Conservation (phyloP, 106 monocot species). For the Allium cepa region DNA sequence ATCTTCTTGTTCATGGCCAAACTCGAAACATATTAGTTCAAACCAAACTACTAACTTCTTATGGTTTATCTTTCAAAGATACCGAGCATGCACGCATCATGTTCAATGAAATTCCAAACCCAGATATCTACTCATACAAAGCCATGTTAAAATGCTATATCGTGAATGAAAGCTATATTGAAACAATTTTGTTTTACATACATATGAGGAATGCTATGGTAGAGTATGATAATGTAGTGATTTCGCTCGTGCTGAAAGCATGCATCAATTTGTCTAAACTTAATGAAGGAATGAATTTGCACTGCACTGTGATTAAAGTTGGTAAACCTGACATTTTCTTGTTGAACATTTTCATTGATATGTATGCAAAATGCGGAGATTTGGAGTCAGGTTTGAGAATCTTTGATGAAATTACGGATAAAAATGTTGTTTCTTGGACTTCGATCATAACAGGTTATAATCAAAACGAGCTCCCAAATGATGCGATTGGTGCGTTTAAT, state of each 20-base stretch:
- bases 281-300: constrained; percentile 41
- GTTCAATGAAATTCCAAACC: constrained; percentile 14
- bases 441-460: constrained; percentile 41
- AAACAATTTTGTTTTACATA: constrained; percentile 22
- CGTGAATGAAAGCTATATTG: constrained; percentile 8
- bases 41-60: constrained; percentile 13
- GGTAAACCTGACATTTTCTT: constrained; percentile 43
- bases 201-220: constrained; percentile 2
- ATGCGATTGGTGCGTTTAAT: constrained; percentile 47
- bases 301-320: constrained; percentile 29
- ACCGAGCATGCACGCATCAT: background rate
- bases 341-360: constrained; percentile 37
- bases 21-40: constrained; percentile 8
- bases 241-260: constrained; percentile 43
- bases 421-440: constrained; percentile 56
- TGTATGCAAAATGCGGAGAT: constrained; percentile 52
- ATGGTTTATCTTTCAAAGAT: constrained; percentile 2
- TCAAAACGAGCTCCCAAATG: constrained; percentile 28
- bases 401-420: constrained; percentile 27
- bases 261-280: constrained; percentile 25
- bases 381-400: constrained; percentile 20
- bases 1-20: constrained; percentile 5
- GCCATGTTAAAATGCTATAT: constrained; percentile 18
- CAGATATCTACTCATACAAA: constrained; percentile 16
- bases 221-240: constrained; percentile 27